Base-by-base conservation (phyloP, 805 yeast genomes). In the Starmerella gropengiesseri region DNA sequence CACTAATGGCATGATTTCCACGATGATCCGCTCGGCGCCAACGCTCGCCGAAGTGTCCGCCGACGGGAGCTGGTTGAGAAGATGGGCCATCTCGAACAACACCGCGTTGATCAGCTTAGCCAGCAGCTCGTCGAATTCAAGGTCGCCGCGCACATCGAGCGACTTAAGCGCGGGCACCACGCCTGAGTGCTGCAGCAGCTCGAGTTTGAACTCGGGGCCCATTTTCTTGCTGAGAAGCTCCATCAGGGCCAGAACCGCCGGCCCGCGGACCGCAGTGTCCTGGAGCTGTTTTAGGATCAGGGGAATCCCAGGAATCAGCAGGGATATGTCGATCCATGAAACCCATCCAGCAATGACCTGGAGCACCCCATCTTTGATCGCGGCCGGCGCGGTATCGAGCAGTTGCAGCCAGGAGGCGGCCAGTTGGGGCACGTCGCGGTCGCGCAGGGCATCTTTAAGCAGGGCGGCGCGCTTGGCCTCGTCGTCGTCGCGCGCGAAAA, bases 261-360 rank as follows among this genome's bases (percentile, higher is more conserved):
- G 68, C 40, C 73, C 66, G 45, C 78, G 73, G 25, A 59, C 54
- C 7, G 33, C 37, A 5, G 61, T 60, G 45, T 60, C 62, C 41
- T 68, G 69, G 49, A 85, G 66, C 55, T 71, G 78, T 45, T 70
- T 72, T 55, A 75, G 78, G 36, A 85, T 70, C 28, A 73, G 57
- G 22, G 49, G 53, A 21, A 67, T 61, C 26, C 72, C 69, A 38
- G 74, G 75, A 23, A 86, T 69, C 42, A 89, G 75, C 52, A 84
- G 66, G 42, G 78, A 68, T 47, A 87, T 77, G 58, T 84, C 93
- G 59, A 87, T 84, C 98, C 99, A 91, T 19, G 87, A 78, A 19
- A 86, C 81, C 71, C 81, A 91, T 11, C 76, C 75, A 9, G 96
- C 96, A 43, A 91, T 74, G 43, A 77, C 77, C 40, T 68, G 68